Evolutionary conservation across 257 asterid genomes (phyloP), one percentile per base, ranked within the genome.

Genomic region (Lantana camara): DNA sequence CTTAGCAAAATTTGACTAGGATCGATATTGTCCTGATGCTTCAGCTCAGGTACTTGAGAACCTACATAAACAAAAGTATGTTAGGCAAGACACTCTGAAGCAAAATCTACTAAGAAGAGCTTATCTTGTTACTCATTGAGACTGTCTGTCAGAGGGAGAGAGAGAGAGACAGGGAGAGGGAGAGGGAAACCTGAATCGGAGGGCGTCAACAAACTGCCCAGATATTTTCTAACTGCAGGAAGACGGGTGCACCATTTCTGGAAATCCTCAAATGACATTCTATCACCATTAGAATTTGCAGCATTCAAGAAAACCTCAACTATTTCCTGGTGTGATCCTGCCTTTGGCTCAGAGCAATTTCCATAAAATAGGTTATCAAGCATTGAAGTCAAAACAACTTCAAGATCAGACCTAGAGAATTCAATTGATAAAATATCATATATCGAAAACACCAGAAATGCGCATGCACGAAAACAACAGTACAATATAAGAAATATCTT

Each of bases 211-310:
- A 90, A 78, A 73, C 84, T 72, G 41, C 89, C 90, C 17, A 93
- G 86, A 75, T 74, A 90, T 80, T 83, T 93, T 80, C 89, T 81
- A 69, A 77, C 89, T 37, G 95, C 85, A 53, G 97, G 97, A 79
- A 88, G 84, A 71, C 63, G 90, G 50, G 80, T 57, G 69, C 95
- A 85, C 97, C 99, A 90, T 54, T 64, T 83, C 64, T 76, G 86
- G 71, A 90, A 93, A 63, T 87, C 90, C 73, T 81, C 95, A 37
- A 78, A 82, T 38, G 97, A 82, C 83, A 93, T 57, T 79, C 69
- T 53, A 63, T 77, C 83, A 46, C 49, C 74, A 30, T 80, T 61
- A 41, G 70, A 79, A 72, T 77, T 77, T 45, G 88, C 84, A 23
- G 87, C 83, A 67, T 72, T 73, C 53, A 84, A 68, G 72, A 85